A percentile compares a stretch with the other conserved stretches of the same genome.
Evolutionary conservation across 2,329 filamentous ascomycete species (phyloP).

Genomic region (Paradendryphiella salina): DNA sequence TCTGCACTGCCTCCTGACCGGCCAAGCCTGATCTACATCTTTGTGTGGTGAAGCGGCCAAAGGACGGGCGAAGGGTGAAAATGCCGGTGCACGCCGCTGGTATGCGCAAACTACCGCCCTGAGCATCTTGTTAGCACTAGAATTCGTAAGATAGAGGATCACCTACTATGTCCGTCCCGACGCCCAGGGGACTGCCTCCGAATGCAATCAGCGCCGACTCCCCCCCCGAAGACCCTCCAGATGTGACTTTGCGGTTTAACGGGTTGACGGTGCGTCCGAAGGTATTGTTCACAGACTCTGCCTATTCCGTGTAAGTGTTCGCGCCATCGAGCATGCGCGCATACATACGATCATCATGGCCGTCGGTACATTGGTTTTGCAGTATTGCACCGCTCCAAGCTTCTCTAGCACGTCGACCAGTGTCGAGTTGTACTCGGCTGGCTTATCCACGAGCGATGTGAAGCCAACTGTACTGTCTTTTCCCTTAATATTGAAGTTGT

Average conservation of each 20-base stretch:
- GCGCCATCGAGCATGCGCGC: background rate
- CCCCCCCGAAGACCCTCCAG: constrained; percentile 69
- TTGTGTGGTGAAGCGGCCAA: constrained; percentile 63
- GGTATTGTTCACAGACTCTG: constrained; percentile 67
- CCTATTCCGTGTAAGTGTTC: constrained; percentile 29
- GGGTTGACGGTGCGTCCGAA: constrained; percentile 68
- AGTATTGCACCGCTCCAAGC: constrained; percentile 68
- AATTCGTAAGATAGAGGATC: background rate
- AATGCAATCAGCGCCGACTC: constrained; percentile 66
- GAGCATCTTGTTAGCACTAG: constrained; percentile 5
- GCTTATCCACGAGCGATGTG: constrained; percentile 62
- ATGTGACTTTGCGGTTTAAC: constrained; percentile 60
- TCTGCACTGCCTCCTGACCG: constrained; percentile 66
- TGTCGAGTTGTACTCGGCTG: constrained; percentile 59
- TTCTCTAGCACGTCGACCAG: constrained; percentile 62
- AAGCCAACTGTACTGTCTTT: constrained; percentile 67
- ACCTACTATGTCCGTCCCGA: constrained; percentile 65
- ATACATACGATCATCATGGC: constrained; percentile 64
- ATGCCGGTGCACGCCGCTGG: constrained; percentile 62
- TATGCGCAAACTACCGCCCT: constrained; percentile 59
- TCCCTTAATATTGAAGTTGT: constrained; percentile 67
- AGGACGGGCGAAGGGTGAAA: constrained; percentile 60
- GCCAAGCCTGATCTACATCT: constrained; percentile 60
- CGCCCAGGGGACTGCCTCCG: constrained; percentile 61
- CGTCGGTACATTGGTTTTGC: constrained; percentile 71